Evolutionary conservation across 192 early-diverging fungal genomes (phyloP).

Genomic region (Podila verticillata): DNA sequence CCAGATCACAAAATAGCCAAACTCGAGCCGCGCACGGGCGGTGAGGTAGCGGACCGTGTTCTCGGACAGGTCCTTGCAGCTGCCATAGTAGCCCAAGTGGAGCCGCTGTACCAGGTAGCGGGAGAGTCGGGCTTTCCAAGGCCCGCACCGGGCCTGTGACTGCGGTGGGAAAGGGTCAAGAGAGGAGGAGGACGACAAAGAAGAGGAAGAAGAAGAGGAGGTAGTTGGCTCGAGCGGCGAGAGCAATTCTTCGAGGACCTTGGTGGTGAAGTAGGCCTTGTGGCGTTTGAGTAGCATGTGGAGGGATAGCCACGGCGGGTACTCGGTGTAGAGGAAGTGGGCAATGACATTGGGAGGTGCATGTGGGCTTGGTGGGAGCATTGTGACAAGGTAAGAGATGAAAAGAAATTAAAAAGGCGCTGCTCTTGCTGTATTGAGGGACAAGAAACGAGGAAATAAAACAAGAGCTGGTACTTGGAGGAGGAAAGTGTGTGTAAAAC

Average conservation of each 20-base stretch:
- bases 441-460: background rate
- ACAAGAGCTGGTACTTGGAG: background rate
- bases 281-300: slow-evolving; percentile 46
- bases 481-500: background rate
- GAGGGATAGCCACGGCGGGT: slow-evolving; percentile 33
- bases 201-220: background rate
- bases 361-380: slow-evolving; percentile 2
- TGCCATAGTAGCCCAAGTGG: slow-evolving; percentile 48
- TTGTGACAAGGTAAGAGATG: background rate
- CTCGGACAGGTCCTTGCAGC: slow-evolving; percentile 11
- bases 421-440: background rate
- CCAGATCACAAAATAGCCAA: slow-evolving; percentile 44
- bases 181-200: slow-evolving; percentile 6
- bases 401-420: background rate
- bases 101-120: slow-evolving; percentile 34
- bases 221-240: slow-evolving; percentile 2
- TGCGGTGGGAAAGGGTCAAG: background rate
- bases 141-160: slow-evolving; percentile 8
- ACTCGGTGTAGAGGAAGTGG: slow-evolving; percentile 11
- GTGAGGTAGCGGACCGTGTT: slow-evolving; percentile 41
- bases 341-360: slow-evolving; percentile 6
- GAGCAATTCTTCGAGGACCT: slow-evolving; percentile 36
- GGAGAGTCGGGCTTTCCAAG: slow-evolving; percentile 18
- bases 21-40: slow-evolving; percentile 38
- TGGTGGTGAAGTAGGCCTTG: slow-evolving; percentile 2